Conservation (phyloP, 768 basidiomycete genomes). For the Lentinula boryana region DNA sequence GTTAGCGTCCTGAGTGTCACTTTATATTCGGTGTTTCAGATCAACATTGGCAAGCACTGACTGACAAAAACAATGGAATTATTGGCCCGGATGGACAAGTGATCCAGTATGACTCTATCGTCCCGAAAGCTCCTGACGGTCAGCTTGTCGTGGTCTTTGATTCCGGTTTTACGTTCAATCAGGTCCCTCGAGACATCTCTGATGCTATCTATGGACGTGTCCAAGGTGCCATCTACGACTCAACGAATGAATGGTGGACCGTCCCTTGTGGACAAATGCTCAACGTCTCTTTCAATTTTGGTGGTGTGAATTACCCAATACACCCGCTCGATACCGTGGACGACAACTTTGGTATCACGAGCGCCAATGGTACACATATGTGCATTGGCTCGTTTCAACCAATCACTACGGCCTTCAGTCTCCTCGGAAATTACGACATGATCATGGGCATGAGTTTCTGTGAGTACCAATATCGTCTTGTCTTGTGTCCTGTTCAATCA, state of each 20-base stretch:
- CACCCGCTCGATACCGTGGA: constrained; percentile 69
- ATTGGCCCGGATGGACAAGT: constrained; percentile 71
- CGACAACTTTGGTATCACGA: constrained; percentile 46
- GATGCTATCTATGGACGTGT: constrained; percentile 81
- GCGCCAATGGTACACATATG: constrained; percentile 43
- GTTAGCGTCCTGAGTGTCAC: background rate
- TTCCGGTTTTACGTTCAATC: constrained; percentile 60
- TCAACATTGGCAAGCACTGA: constrained; percentile 78
- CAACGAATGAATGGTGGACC: constrained; percentile 53
- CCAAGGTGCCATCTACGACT: constrained; percentile 62
- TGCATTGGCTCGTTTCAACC: constrained; percentile 83
- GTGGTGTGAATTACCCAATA: constrained; percentile 60
- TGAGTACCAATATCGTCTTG: constrained; percentile 28
- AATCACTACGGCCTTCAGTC: constrained; percentile 72
- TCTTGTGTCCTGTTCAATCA: constrained; percentile 2
- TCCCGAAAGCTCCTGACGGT: constrained; percentile 57
- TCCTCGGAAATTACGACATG: constrained; percentile 75
- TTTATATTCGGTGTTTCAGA: constrained; percentile 24
- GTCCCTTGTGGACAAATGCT: constrained; percentile 71
- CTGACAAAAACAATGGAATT: constrained; percentile 59
- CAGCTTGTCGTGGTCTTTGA: constrained; percentile 71
- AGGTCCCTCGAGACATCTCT: constrained; percentile 68
- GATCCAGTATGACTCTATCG: constrained; percentile 58
- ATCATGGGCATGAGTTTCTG: constrained; percentile 79
- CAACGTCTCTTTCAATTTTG: constrained; percentile 67